These are phyloP conservation scores for Rhododendron molle DNA, from an alignment of 148 eudicot species.

Conservation along the genomic window DNA sequence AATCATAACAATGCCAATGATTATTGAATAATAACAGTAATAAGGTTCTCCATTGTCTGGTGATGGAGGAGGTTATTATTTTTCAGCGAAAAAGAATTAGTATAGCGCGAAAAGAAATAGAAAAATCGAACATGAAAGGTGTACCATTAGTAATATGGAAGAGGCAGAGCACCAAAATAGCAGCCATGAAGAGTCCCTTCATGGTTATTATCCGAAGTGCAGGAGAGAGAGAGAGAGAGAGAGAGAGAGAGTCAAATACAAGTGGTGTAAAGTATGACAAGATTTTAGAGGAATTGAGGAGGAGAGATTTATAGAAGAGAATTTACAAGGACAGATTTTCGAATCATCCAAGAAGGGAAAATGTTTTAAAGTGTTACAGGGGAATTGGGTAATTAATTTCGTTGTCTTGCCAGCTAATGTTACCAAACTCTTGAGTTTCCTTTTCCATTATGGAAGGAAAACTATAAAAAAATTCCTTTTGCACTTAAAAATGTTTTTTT, in stretches of 20 bases:
- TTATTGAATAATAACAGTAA: too few species aligned
- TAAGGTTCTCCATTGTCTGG: too few species aligned
- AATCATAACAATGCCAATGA: too few species aligned
- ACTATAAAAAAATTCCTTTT: too few species aligned
- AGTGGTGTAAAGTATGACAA: background rate
- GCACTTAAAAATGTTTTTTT: too few species aligned
- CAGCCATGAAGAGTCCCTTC: background rate
- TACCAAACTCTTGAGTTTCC: background rate
- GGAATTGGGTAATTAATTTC: too few species aligned
- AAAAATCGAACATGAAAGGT: background rate
- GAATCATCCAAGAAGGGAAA: background rate
- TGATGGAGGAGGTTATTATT: too few species aligned
- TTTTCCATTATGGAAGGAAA: too few species aligned
- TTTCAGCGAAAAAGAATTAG: too few species aligned
- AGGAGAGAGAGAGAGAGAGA: background rate
- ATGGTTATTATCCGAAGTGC: too few species aligned
- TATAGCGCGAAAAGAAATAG: background rate
- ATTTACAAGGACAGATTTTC: background rate
- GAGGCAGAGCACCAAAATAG: background rate
- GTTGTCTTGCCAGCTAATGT: background rate
- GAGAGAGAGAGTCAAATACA: background rate
- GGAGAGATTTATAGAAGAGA: background rate
- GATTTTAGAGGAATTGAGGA: background rate
- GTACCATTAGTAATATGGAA: background rate
- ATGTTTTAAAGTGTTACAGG: too few species aligned